Base-by-base conservation (phyloP, 129 eudicot genomes). In the Heracleum sosnowskyi region DNA sequence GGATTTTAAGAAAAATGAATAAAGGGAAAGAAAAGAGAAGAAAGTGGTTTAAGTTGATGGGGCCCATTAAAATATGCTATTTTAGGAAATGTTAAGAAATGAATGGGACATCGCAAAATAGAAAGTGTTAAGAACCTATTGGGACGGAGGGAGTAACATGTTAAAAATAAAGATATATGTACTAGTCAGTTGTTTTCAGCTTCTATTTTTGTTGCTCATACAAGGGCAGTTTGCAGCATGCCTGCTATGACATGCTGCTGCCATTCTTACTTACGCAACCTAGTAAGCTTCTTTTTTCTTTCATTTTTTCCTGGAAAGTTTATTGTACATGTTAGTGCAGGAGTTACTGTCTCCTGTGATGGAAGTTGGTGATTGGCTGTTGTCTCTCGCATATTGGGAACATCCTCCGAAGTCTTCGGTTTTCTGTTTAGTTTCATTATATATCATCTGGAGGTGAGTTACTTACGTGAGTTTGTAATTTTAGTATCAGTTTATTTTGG, bases 301-400 rank as follows among this genome's bases (percentile, higher is more conserved):
- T n/a, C 16, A 13, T 7, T 7, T 26, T 53, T n/a, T 26, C 33
- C 26, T 60, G 16, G 16, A 11, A n/a, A n/a, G 40, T 71, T 71
- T 20, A 33, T 46, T 45, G 37, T 76, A 22, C 26, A 31, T 84
- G 45, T 81, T 76, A 79, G 66, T 87, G 85, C 90, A 93, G 98
- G 98, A 93, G 84, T 79, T 93, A 83, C 86, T 89, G 40, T 85
- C 80, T 78, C 98, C 98, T 34, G 37, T 84, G 53, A 78, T 53
- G 2, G 83, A 85, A 81, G 53, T 88, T 44, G 89, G 89, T 76
- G 81, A 79, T 51, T 74, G 47, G 75, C 86, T 94, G 46, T 71
- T 82, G 17, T 78, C 69, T 77, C 70, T 94, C 60, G 82, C 82
- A 9, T 80, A 81, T 74, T 94, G 98, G 98, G 93, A 94, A 74